Evolutionary conservation across 441 rosid species (phyloP).

Genomic region (Pelargonium australe): DNA sequence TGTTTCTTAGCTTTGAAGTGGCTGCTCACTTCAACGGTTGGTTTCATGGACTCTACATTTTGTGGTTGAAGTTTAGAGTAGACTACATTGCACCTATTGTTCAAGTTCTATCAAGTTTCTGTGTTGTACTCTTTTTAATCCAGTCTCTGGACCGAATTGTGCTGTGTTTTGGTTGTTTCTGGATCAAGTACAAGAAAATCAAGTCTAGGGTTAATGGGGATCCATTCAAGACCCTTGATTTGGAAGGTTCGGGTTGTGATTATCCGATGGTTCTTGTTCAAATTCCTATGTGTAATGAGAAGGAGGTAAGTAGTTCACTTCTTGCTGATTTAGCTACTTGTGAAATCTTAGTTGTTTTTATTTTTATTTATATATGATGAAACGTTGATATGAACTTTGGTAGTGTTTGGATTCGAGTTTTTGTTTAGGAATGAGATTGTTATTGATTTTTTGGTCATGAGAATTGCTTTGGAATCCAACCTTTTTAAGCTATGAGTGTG

Average conservation of each 20-base stretch:
- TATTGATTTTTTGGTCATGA: too few species aligned
- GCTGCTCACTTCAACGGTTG: slow-evolving; percentile 74
- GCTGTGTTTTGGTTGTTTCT: slow-evolving; percentile 78
- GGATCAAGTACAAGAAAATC: slow-evolving; percentile 78
- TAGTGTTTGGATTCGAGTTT: background rate
- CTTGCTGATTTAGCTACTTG: slow-evolving; percentile 6
- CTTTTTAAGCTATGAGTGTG: too few species aligned
- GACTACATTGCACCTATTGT: slow-evolving; percentile 66
- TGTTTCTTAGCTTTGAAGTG: slow-evolving; percentile 56
- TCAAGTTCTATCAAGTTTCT: slow-evolving; percentile 61
- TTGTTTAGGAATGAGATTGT: too few species aligned
- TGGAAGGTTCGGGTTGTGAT: slow-evolving; percentile 42
- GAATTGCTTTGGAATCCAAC: too few species aligned
- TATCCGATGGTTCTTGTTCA: slow-evolving; percentile 97
- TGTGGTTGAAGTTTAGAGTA: slow-evolving; percentile 60
- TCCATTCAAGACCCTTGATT: slow-evolving; percentile 53
- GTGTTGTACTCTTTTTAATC: slow-evolving; percentile 65
- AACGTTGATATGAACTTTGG: slow-evolving; percentile 4
- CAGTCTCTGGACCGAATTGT: slow-evolving; percentile 74
- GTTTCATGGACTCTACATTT: slow-evolving; percentile 35
- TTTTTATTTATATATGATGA: too few species aligned
- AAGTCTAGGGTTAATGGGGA: slow-evolving; percentile 55
- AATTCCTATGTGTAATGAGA: slow-evolving; percentile 94
- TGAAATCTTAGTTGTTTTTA: too few species aligned
- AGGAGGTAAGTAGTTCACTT: slow-evolving; percentile 48